Evolutionary conservation across 148 eudicot species (phyloP), one percentile per base, ranked within the genome.

Genomic region (Polygonum aviculare): DNA sequence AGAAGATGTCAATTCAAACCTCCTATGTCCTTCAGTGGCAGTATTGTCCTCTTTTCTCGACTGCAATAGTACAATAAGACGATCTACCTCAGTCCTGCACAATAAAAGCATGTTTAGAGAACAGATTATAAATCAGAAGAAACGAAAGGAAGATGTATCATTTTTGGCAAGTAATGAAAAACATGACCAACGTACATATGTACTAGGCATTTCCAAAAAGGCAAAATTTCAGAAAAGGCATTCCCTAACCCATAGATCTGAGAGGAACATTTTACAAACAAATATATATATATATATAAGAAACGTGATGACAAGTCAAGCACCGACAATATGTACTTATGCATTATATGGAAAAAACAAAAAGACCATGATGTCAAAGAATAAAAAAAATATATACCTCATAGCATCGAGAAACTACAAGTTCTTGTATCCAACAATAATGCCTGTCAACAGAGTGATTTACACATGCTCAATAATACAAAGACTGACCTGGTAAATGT

Each of bases 1-100:
- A 44, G 78, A 81, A 39, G 63, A 12, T 57, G 22, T 77, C 80
- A 59, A 81, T 77, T 63, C 38, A 52, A 77, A 40, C 44, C 85
- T 60, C 69, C 77, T 72, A 86, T 81, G 45, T 72, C 49, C 54
- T 85, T 80, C 36, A 78, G 72, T 38, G 38, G 44, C 72, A 45
- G 82, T 74, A 54, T 75, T 44, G 49, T 87, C 91, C 57, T 39
- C 75, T 52, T 87, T 87, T 79, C 86, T 86, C 33, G 97, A 87
- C 22, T 45, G 87, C 76, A 89, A 79, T 52, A 93, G 75, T 55
- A 76, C 83, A 50, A 92, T 89, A 79, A 91, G 81, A 79, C 78
- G 92, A 69, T 86, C 88, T 79, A 91, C 85, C 83, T 93, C 89
- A 40, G 91, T 87, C 84, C 98, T 93, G 90, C 44, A 78, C 18